Evolutionary conservation across 164 flowering plant genomes (phyloP), one percentile per base, ranked within the genome.

Genomic region (Piper longum): DNA sequence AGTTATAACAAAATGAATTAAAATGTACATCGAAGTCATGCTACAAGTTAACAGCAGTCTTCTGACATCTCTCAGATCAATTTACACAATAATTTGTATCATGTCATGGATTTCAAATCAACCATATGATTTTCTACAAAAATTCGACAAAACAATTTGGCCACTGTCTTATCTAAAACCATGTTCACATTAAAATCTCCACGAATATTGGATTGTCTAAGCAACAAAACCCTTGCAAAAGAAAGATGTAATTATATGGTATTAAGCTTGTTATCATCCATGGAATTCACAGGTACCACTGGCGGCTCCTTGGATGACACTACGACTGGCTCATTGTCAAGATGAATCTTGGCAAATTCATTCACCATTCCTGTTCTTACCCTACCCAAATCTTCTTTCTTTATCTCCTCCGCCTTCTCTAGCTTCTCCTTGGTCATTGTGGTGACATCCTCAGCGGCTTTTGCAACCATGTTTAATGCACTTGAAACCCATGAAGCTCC

Each of bases 401-500:
- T 82, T 62, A 84, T 92, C 62, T 80, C 87, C 76, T 85, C 92
- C 4, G 90, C 89, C 72, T 67, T 80, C n/a, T 68, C 85, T 16
- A 83, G 79, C 72, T 89, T 87, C 69, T 82, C 93, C 70, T 74
- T 83, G 6, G 93, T 81, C 83, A 78, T 83, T 45, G 41, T 13
- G 56, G 82, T 67, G 40, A 89, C 83, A 69, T 79, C 95, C 67
- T 73, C 90, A 36, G 95, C 97, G 19, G 86, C 90, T 74, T 79
- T 86, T 2, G 86, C 77, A 39, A 85, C 88, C 68, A 56, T 65
- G 61, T 58, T 70, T 4, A 82, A 67, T 41, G 91, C 91, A 52
- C 69, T 76, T 8, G 86, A 77, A 56, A 89, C 69, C 93, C 96
- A 89, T 5, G 87, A 78, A 18, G 93, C 85, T 54, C 96, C 93